Conservation (phyloP, 768 basidiomycete genomes). For the Naganishia vishniacii region DNA sequence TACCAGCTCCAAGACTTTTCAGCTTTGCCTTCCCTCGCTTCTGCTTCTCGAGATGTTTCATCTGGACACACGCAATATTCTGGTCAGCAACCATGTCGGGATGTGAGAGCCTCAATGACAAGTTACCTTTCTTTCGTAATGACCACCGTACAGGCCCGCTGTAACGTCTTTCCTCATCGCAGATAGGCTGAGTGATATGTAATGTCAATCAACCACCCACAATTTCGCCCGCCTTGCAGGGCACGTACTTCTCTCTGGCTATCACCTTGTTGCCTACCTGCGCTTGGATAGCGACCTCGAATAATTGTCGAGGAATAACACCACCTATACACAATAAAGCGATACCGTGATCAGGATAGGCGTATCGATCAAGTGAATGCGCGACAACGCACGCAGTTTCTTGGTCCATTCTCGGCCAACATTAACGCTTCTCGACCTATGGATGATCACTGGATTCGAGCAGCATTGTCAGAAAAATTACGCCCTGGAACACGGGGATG, state of each 20-base stretch:
- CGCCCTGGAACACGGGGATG: not conserved
- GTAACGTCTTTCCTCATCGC: slow-evolving; percentile 74
- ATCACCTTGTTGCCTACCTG: slow-evolving; percentile 79
- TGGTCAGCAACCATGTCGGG: too few species aligned
- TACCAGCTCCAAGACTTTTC: slow-evolving; percentile 68
- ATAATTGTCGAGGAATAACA: slow-evolving; percentile 85
- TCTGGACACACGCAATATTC: slow-evolving; percentile 24
- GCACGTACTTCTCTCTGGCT: slow-evolving; percentile 65
- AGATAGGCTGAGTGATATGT: slow-evolving; percentile 53
- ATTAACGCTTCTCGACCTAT: slow-evolving; percentile 67
- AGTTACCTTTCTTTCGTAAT: slow-evolving; percentile 88
- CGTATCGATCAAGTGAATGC: too few species aligned
- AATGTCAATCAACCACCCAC: too few species aligned
- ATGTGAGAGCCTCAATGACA: not conserved
- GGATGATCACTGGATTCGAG: slow-evolving; percentile 61
- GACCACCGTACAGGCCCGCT: slow-evolving; percentile 88
- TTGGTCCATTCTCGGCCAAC: slow-evolving; percentile 81
- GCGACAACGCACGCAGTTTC: slow-evolving; percentile 69
- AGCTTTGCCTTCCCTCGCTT: slow-evolving; percentile 86
- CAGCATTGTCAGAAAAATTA: too few species aligned
- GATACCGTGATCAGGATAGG: too few species aligned
- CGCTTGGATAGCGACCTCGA: slow-evolving; percentile 94
- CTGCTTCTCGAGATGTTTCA: slow-evolving; percentile 58
- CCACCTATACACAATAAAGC: slow-evolving; percentile 55
- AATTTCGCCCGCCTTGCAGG: too few species aligned